phyloP scores from a whole-genome alignment of 345 rosid genomes.

The Pistacia vera region DNA sequence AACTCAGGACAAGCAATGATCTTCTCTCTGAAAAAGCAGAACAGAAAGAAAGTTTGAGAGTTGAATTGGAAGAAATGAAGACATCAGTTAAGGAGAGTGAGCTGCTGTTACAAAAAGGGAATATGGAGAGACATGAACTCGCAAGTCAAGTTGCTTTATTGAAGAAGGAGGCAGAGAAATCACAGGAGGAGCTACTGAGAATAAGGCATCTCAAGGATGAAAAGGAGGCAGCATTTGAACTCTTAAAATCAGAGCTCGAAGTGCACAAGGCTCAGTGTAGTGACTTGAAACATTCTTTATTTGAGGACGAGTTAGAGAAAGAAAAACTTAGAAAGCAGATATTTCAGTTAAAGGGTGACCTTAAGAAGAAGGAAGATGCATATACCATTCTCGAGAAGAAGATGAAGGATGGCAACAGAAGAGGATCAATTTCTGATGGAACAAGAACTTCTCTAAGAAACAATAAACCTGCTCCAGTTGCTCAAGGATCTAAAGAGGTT shows the following conservation, averaged over 20 bases:
- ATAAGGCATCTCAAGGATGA: conserved; percentile 48
- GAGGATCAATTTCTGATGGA: conserved; percentile 35
- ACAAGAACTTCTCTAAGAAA: conserved; percentile 42
- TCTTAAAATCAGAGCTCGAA: conserved; percentile 52
- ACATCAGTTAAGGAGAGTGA: conserved; percentile 44
- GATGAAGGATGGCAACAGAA: conserved; percentile 50
- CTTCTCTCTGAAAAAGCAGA: conserved; percentile 37
- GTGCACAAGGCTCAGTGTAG: conserved; percentile 42
- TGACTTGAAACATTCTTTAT: conserved; percentile 48
- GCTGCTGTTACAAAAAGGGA: conserved; percentile 39
- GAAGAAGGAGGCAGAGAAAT: conserved; percentile 51
- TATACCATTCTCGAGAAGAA: conserved; percentile 53
- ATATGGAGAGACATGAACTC: conserved; percentile 45
- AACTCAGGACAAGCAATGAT: conserved; percentile 30
- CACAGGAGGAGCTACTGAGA: conserved; percentile 41
- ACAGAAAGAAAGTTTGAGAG: conserved; percentile 35
- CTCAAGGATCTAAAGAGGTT: conserved; percentile 53
- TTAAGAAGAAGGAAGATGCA: conserved; percentile 67
- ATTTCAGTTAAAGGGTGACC: conserved; percentile 55
- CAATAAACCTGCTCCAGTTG: conserved; percentile 44
- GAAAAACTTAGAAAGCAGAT: conserved; percentile 68
- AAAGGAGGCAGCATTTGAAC: conserved; percentile 38
- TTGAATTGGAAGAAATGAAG: conserved; percentile 50
- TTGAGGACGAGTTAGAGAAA: conserved; percentile 60
- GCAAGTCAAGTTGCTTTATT: conserved; percentile 35